phyloP scores from a whole-genome alignment of 306 rosid genomes.

The Dicorynia guianensis region DNA sequence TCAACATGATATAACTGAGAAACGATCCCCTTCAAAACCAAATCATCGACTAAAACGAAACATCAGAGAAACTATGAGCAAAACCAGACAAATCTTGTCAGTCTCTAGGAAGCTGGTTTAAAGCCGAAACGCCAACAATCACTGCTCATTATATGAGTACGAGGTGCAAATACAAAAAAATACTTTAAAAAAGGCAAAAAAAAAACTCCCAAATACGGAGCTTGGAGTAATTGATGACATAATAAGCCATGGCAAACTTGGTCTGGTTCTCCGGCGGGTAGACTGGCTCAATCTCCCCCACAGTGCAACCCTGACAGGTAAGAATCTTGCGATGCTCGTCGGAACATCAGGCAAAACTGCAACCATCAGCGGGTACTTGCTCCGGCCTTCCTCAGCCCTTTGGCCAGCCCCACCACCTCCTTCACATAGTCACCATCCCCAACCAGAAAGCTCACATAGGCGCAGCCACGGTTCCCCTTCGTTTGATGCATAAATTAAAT shows the following conservation, averaged over 20 bases:
- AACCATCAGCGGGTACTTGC: constrained; percentile 75
- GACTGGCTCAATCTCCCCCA: constrained; percentile 68
- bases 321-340: constrained; percentile 67
- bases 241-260: constrained; percentile 76
- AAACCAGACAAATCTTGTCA: no score
- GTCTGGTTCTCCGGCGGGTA: constrained; percentile 82
- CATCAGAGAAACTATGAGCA: no score
- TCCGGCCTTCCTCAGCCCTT: constrained; percentile 75
- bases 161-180: constrained; percentile 12
- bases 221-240: constrained; percentile 91
- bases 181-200: background rate
- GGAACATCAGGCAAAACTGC: constrained; percentile 80
- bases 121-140: background rate
- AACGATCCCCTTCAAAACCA: no score
- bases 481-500: no score
- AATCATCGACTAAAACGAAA: no score
- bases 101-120: no score
- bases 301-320: constrained; percentile 68
- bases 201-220: constrained; percentile 89
- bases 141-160: constrained; percentile 4
- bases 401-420: constrained; percentile 87
- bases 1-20: no score
- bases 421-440: constrained; percentile 78
- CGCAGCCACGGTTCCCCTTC: constrained; percentile 41
- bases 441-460: constrained; percentile 82